Evolutionary conservation across 805 yeast genomes (phyloP).

Genomic region (Groenewaldozyma salmanticensis): DNA sequence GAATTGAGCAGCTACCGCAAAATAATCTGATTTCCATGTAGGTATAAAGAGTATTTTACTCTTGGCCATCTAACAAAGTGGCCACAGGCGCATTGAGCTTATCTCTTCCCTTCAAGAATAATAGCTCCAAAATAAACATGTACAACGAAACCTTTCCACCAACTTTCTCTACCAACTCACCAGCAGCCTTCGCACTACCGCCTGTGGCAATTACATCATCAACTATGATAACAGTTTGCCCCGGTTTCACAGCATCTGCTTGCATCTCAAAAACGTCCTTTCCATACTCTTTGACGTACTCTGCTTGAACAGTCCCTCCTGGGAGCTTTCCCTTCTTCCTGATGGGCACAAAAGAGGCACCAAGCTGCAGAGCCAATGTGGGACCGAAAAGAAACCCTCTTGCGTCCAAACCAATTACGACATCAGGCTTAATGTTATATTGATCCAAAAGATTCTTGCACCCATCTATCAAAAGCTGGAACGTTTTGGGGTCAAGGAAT

Average conservation of each 20-base stretch:
- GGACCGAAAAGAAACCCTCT: constrained; percentile 98
- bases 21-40: too few species aligned
- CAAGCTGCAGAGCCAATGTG: constrained; percentile 77
- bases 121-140: constrained; percentile 86
- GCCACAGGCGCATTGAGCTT: constrained; percentile 78
- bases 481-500: constrained; percentile 70
- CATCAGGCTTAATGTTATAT: constrained; percentile 59
- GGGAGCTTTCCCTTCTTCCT: constrained; percentile 96
- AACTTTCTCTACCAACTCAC: constrained; percentile 59
- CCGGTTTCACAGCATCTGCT: constrained; percentile 65
- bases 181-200: constrained; percentile 93
- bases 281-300: constrained; percentile 88
- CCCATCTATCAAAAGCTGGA: constrained; percentile 72
- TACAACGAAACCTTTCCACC: constrained; percentile 72
- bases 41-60: too few species aligned
- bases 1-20: too few species aligned
- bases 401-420: constrained; percentile 88
- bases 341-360: constrained; percentile 88
- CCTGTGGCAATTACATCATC: constrained; percentile 98
- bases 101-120: constrained; percentile 89
- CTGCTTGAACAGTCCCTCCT: constrained; percentile 64
- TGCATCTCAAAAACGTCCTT: constrained; percentile 83
- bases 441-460: constrained; percentile 64
- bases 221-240: constrained; percentile 74
- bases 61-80: constrained; percentile 79